Base-by-base conservation (phyloP, 495 filamentous ascomycete genomes). In the Trichoderma asperelloides region DNA sequence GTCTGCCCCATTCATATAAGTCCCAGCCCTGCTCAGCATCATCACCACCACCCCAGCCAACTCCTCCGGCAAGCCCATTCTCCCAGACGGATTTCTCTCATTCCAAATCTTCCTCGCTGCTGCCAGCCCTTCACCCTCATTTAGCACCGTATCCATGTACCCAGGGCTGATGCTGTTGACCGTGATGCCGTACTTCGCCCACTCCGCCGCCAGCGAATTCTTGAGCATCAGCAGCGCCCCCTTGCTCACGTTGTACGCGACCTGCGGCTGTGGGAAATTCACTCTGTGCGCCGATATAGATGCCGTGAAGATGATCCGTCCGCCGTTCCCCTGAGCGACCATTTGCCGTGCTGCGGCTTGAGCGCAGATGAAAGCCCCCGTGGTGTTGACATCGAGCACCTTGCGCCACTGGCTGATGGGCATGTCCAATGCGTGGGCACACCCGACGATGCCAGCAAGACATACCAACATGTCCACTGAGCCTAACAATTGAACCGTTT, bases 81-180 rank as follows among this genome's bases (percentile, higher is more conserved):
- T 79, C 0, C 88, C 86, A 81, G 87, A 81, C 13, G 89, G 88
- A 73, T 88, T 86, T 43, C 87, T 74, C n/a, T 76, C 77, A 33
- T 77, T 76, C 88, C 88, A 91, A 4, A 82, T 79, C 62, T 73
- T 75, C 69, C 82, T 78, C 45, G 80, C 84, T 21, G 80, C 80
- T 6, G 79, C 80, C 60, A 91, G 70, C 2, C 83, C 83, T 0
- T 82, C 80, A 0, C 88, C 88, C 67, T 86, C 87, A 71, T 91
- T 92, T 65, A 92, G 72, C n/a, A 91, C 84, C 0, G 90, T 93
- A 71, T 92, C 87, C 88, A 92, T 93, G 71, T 93, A 92, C 5
- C 90, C 89, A 0, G 91, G 90, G 28, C 80, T 85, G 16, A 93
- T 80, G 30, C 80, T 85, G 68, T 93, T 93, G 3, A 89, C 86